A percentile compares a stretch with the other conserved stretches of the same genome.
phyloP scores from a whole-genome alignment of 202 grass and related monocot species.

The Digitaria exilis region DNA sequence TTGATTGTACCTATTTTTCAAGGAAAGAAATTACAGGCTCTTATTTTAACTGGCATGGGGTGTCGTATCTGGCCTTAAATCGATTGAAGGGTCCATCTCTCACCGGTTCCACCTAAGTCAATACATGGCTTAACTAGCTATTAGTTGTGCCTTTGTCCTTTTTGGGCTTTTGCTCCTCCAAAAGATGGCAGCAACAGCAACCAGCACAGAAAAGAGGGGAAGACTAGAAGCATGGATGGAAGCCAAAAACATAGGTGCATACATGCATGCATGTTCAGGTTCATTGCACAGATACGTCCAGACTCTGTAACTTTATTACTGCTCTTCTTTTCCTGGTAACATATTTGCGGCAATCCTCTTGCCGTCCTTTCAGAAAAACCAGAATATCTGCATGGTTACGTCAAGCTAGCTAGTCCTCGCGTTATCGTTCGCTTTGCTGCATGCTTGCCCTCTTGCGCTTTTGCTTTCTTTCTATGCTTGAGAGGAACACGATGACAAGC shows the following conservation, averaged over 20 bases:
- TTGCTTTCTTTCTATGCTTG: not conserved
- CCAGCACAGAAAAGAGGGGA: not conserved
- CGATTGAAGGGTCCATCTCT: not conserved
- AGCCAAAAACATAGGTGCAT: not conserved
- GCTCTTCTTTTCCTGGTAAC: too few species aligned
- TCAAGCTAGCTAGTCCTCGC: not conserved
- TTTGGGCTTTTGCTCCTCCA: not conserved
- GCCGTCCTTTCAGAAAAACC: too few species aligned
- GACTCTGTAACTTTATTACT: too few species aligned
- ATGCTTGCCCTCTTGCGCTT: not conserved
- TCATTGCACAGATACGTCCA: slow-evolving; percentile 12
- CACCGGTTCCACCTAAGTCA: not conserved
- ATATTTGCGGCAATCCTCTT: too few species aligned
- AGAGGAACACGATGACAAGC: not conserved
- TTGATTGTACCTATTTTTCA: not conserved
- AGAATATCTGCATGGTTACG: not conserved
- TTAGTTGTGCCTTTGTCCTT: not conserved
- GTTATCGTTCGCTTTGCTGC: slow-evolving; percentile 3
- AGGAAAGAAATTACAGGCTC: not conserved
- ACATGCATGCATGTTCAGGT: not conserved
- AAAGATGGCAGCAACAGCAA: not conserved
- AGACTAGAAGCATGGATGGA: not conserved
- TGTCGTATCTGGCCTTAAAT: not conserved
- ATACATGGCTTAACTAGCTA: not conserved
- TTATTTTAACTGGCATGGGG: not conserved